Percentiles rank a stretch among this genome's conserved stretches.
phyloP scores from a whole-genome alignment of 2,329 filamentous ascomycete species.

The Cladophialophora carrionii region DNA sequence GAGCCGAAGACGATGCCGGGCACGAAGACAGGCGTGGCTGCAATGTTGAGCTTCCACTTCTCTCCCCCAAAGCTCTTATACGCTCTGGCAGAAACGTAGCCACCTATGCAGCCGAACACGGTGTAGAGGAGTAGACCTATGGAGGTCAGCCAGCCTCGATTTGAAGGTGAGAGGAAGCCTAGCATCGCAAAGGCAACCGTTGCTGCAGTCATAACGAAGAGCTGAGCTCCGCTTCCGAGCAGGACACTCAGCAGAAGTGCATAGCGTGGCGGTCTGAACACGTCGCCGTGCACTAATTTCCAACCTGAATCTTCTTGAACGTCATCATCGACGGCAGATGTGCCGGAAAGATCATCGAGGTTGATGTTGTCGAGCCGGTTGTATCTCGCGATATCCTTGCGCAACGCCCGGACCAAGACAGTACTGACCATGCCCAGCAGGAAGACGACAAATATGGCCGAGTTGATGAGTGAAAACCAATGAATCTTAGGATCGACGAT shows the following conservation, averaged over 20 bases:
- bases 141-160: constrained; percentile 89
- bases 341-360: constrained; percentile 83
- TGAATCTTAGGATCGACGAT: constrained; percentile 98
- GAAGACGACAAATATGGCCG: constrained; percentile 90
- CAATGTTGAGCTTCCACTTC: constrained; percentile 91
- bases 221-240: constrained; percentile 88
- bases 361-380: constrained; percentile 91
- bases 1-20: constrained; percentile 81
- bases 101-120: constrained; percentile 86
- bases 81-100: constrained; percentile 83
- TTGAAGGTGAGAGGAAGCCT: constrained; percentile 92
- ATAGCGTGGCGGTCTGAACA: constrained; percentile 84
- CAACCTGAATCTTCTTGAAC: constrained; percentile 97
- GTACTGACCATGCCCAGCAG: constrained; percentile 88
- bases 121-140: constrained; percentile 94
- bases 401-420: constrained; percentile 83
- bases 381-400: constrained; percentile 95
- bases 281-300: constrained; percentile 97
- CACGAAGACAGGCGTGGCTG: constrained; percentile 80
- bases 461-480: constrained; percentile 98
- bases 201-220: constrained; percentile 96
- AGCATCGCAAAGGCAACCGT: constrained; percentile 93
- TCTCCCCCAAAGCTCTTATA: constrained; percentile 95
- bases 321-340: constrained; percentile 77
- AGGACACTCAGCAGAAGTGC: constrained; percentile 84